phyloP scores from a whole-genome alignment of 1,284 basidiomycete genomes.

The Ceratobasidium sp. region DNA sequence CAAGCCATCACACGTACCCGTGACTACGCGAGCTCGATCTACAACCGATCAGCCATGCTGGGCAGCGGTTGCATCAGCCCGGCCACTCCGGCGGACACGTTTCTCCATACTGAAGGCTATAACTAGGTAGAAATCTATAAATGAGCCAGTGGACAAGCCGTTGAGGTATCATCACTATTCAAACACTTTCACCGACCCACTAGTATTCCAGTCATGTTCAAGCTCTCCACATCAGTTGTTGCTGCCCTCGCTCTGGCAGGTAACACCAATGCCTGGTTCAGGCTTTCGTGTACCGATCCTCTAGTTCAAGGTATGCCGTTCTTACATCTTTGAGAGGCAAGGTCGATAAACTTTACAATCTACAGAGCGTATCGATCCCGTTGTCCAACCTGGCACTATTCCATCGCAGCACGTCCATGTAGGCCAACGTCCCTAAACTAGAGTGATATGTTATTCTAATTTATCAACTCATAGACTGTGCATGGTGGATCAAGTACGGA shows the following conservation, averaged over 20 bases:
- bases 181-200: neutral
- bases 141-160: neutral
- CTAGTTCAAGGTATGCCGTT: conserved; percentile 47
- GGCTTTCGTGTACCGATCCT: conserved; percentile 54
- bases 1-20: neutral
- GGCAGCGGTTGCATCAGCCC: neutral
- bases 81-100: neutral
- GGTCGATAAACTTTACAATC: neutral
- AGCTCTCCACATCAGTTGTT: conserved; percentile 28
- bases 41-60: conserved; percentile 9
- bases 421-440: conserved; percentile 40
- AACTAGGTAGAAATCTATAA: neutral
- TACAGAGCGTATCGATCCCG: conserved; percentile 56
- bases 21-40: conserved; percentile 1
- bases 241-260: conserved; percentile 43
- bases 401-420: conserved; percentile 56
- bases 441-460: neutral
- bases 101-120: no score
- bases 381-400: conserved; percentile 53
- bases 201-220: conserved; percentile 8
- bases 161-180: neutral
- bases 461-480: neutral
- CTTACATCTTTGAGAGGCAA: neutral
- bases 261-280: conserved; percentile 53
- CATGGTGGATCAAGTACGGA: conserved; percentile 32